Evolutionary conservation across 257 asterid genomes (phyloP).

Genomic region (Solanum tarapatanum): DNA sequence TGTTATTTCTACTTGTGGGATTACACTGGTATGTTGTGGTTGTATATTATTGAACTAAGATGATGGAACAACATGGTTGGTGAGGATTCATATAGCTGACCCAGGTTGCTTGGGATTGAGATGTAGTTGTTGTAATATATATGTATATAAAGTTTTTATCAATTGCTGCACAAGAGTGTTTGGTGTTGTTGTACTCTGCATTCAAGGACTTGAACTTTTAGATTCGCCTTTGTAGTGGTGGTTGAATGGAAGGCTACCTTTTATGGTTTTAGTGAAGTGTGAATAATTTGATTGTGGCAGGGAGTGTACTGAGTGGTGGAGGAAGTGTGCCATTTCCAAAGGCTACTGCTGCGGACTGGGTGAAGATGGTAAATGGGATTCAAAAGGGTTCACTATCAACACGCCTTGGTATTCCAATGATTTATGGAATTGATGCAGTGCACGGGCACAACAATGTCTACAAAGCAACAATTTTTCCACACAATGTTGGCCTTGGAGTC

Average conservation of each 20-base stretch:
- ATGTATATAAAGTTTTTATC: neutral
- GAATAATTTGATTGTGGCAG: conserved; percentile 4
- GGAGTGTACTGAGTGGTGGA: conserved; percentile 19
- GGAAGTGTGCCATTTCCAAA: conserved; percentile 11
- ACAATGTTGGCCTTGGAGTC: conserved; percentile 18
- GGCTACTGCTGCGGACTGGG: conserved; percentile 10
- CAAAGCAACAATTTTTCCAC: conserved; percentile 14
- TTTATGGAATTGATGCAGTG: conserved; percentile 14
- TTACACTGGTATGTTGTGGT: neutral
- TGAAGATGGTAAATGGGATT: conserved; percentile 7
- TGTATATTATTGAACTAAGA: neutral
- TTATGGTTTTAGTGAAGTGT: neutral
- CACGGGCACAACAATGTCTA: conserved; percentile 12
- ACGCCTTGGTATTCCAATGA: conserved; percentile 15
- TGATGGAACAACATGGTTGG: neutral
- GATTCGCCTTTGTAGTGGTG: neutral
- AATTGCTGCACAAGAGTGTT: neutral
- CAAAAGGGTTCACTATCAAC: conserved; percentile 12
- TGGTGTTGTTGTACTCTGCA: neutral
- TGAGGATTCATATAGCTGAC: neutral
- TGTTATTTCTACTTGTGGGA: neutral
- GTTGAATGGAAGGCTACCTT: neutral
- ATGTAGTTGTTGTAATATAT: neutral
- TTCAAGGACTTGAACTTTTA: neutral
- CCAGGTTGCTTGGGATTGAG: neutral